Evolutionary conservation across 164 flowering plant species (phyloP), one percentile per base, ranked within the genome.

Genomic region (Vitis cinerea): DNA sequence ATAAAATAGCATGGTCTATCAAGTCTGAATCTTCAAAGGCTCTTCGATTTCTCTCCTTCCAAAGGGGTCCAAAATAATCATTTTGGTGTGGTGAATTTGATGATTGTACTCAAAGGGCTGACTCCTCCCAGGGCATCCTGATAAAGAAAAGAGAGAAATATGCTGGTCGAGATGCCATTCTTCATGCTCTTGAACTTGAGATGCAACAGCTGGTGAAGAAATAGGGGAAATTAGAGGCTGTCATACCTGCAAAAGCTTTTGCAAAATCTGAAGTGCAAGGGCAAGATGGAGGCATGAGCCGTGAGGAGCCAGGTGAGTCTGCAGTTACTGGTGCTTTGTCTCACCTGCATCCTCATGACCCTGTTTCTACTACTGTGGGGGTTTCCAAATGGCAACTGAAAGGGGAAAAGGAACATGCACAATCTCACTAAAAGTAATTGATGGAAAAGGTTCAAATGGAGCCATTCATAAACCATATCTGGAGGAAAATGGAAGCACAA

Each of bases 301-400:
- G 71, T 59, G 90, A 86, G 56, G 97, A 87, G 66, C 74, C 71
- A 69, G 90, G 85, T 76, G 90, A 82, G 19, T 74, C 79, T 4
- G 71, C 80, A 15, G 49, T 58, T 64, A 72, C 75, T 16, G 81
- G 84, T 77, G 82, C 82, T 48, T 64, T 75, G 55, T 70, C 91
- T 74, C 80, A 74, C 65, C 78, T 72, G 76, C 81, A 71, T 76
- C 62, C 73, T 51, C 75, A 76, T 53, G 84, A 80, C 17, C 87
- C 61, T 73, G 74, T 54, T 55, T 73, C 83, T 66, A 70, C 78
- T 68, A 77, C 79, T 79, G 77, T 63, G 54, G 87, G 83, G 30
- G 88, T 88, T 31, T 96, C 98, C 65, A 88, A 89, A 75, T 95
- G 99, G 98, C 90, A 87, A 64, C 69, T 83, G 65, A 96, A 90